Percentiles rank a stretch among this genome's conserved stretches.
These are phyloP conservation scores for Hericium coralloides DNA, from an alignment of 768 basidiomycete species.

Conservation along the genomic window DNA sequence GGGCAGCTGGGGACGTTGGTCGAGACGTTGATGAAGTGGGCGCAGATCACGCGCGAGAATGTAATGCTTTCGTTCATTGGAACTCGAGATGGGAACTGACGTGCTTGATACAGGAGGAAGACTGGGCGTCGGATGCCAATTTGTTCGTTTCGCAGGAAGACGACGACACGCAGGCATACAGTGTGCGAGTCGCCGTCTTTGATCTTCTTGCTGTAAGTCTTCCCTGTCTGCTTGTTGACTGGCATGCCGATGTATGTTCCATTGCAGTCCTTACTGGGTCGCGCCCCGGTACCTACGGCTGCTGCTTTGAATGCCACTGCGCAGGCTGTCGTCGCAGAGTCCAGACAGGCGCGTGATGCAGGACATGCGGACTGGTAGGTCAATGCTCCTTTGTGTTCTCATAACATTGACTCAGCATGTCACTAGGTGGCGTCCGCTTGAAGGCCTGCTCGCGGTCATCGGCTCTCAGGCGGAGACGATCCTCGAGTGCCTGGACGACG, in stretches of 20 bases:
- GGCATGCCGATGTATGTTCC: neutral
- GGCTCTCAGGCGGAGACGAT: constrained; percentile 76
- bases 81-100: constrained; percentile 1
- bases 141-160: constrained; percentile 93
- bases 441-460: constrained; percentile 73
- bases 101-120: constrained; percentile 57
- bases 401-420: constrained; percentile 4
- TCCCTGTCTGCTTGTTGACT: neutral
- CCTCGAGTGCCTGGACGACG: constrained; percentile 69
- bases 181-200: constrained; percentile 74
- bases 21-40: constrained; percentile 52
- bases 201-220: constrained; percentile 66
- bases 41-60: constrained; percentile 87
- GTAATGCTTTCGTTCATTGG: constrained; percentile 32
- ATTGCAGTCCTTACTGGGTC: constrained; percentile 48
- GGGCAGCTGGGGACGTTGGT: constrained; percentile 42
- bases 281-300: constrained; percentile 40
- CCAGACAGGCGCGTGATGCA: constrained; percentile 43
- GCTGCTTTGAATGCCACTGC: constrained; percentile 45
- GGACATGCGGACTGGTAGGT: constrained; percentile 59
- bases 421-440: constrained; percentile 84
- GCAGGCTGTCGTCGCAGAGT: constrained; percentile 46
- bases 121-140: constrained; percentile 85
- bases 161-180: constrained; percentile 78
- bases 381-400: neutral